Conservation (phyloP, 768 basidiomycete species). For the Gloeostereum incarnatum region DNA sequence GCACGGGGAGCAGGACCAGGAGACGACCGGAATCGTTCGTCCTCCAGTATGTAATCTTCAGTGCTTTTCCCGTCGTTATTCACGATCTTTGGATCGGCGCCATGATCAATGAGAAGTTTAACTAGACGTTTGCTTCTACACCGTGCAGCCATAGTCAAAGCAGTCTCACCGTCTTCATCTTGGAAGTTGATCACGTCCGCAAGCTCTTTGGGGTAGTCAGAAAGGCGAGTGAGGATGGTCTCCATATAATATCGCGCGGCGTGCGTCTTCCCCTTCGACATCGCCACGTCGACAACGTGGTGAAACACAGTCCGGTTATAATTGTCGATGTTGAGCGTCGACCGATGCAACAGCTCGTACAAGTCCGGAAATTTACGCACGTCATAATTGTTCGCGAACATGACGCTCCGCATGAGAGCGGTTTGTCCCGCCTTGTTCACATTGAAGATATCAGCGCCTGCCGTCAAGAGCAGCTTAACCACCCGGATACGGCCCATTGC, state of each 20-base stretch:
- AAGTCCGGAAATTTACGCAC: slow-evolving; percentile 97
- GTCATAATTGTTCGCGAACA: slow-evolving; percentile 99
- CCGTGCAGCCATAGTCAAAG: slow-evolving; percentile 91
- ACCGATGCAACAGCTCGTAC: slow-evolving; percentile 94
- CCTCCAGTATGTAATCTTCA: slow-evolving; percentile 98
- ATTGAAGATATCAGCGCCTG: slow-evolving; percentile 94
- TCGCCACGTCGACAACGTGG: slow-evolving; percentile 94
- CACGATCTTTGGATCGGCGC: slow-evolving; percentile 89
- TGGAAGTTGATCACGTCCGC: slow-evolving; percentile 99
- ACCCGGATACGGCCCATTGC: slow-evolving; percentile 98
- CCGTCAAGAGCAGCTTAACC: slow-evolving; percentile 87
- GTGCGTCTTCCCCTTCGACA: slow-evolving; percentile 96
- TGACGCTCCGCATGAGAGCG: slow-evolving; percentile 95
- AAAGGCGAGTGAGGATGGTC: slow-evolving; percentile 76
- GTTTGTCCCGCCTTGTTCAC: slow-evolving; percentile 97
- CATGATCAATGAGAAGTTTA: slow-evolving; percentile 91
- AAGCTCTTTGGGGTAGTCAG: slow-evolving; percentile 91
- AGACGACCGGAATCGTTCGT: slow-evolving; percentile 92
- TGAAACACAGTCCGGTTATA: slow-evolving; percentile 97
- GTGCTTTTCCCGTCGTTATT: slow-evolving; percentile 96
- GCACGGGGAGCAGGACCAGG: slow-evolving; percentile 69
- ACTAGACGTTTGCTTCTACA: slow-evolving; percentile 94
- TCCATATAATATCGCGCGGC: slow-evolving; percentile 99
- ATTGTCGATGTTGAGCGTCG: slow-evolving; percentile 97
- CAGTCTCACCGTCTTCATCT: slow-evolving; percentile 98